Evolutionary conservation across 495 filamentous ascomycete genomes (phyloP).

Genomic region (Tuber umbilicatum): DNA sequence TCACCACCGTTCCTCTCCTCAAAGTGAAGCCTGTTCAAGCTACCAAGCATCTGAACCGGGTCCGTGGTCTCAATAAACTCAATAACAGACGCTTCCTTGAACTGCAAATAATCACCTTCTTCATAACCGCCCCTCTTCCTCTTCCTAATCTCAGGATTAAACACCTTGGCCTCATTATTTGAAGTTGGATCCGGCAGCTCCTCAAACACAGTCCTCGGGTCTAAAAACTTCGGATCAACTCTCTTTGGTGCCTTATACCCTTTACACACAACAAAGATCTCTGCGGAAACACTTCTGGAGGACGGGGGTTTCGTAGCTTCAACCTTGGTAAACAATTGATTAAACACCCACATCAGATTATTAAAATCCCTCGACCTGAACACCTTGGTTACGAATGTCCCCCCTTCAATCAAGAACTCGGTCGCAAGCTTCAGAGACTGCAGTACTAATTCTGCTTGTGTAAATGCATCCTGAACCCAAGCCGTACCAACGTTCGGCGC

Average conservation of each 20-base stretch:
- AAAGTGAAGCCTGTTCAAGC: constrained; percentile 76
- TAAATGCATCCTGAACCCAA: constrained; percentile 98
- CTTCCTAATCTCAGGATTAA: constrained; percentile 95
- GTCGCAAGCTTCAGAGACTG: constrained; percentile 89
- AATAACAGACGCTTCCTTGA: constrained; percentile 75
- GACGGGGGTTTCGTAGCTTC: constrained; percentile 97
- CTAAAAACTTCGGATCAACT: constrained; percentile 87
- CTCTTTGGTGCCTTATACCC: constrained; percentile 90
- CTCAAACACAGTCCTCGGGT: constrained; percentile 85
- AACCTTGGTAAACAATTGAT: constrained; percentile 88
- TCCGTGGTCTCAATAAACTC: constrained; percentile 94
- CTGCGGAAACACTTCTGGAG: constrained; percentile 87
- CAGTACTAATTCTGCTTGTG: constrained; percentile 88
- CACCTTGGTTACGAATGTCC: constrained; percentile 95
- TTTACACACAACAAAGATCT: constrained; percentile 95
- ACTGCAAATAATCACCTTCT: constrained; percentile 89
- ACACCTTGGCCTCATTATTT: constrained; percentile 96
- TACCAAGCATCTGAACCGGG: constrained; percentile 90
- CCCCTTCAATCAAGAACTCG: constrained; percentile 83
- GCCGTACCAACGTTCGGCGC: constrained; percentile 96
- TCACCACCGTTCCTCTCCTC: constrained; percentile 69
- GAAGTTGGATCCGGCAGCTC: constrained; percentile 83
- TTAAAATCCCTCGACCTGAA: constrained; percentile 99
- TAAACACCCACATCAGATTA: constrained; percentile 92
- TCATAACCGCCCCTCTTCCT: constrained; percentile 95